Conservation (phyloP, 192 early-diverging fungal species). For the Podila epicladia region DNA sequence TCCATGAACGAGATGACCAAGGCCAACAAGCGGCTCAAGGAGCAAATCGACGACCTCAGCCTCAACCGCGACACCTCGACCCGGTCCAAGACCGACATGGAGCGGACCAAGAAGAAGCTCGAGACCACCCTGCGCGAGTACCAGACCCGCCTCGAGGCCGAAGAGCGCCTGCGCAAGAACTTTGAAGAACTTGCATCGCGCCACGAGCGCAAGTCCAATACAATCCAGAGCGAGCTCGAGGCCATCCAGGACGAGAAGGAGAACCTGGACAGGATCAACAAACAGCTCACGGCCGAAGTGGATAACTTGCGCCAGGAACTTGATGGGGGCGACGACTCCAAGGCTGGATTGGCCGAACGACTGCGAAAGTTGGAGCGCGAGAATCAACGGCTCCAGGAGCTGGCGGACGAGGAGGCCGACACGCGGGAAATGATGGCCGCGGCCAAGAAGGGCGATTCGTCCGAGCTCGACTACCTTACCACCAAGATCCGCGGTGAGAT, state of each 20-base stretch:
- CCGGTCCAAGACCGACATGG: constrained; percentile 57
- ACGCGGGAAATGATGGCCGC: constrained; percentile 67
- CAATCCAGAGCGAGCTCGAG: constrained; percentile 46
- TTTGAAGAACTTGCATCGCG: constrained; percentile 35
- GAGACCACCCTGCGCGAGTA: constrained; percentile 38
- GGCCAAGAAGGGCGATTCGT: constrained; percentile 57
- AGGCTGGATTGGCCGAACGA: constrained; percentile 47
- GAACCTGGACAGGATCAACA: constrained; percentile 71
- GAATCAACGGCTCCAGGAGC: constrained; percentile 62
- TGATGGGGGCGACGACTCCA: constrained; percentile 68
- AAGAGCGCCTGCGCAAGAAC: constrained; percentile 37
- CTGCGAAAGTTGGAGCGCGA: constrained; percentile 68
- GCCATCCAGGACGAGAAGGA: constrained; percentile 67
- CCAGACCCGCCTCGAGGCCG: constrained; percentile 35
- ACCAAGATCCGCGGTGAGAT: constrained; percentile 70
- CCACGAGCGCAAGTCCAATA: constrained; percentile 49
- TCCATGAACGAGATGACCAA: constrained; percentile 59
- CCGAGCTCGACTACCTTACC: constrained; percentile 66
- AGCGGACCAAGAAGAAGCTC: constrained; percentile 63
- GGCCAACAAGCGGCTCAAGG: constrained; percentile 61
- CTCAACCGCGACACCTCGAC: constrained; percentile 56
- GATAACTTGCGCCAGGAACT: constrained; percentile 68
- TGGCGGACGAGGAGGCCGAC: constrained; percentile 68
- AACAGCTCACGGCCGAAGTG: constrained; percentile 61
- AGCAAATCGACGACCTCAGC: constrained; percentile 69